Percentiles rank a stretch among this genome's conserved stretches.
phyloP scores from a whole-genome alignment of 345 rosid genomes.

The Acer campestre region DNA sequence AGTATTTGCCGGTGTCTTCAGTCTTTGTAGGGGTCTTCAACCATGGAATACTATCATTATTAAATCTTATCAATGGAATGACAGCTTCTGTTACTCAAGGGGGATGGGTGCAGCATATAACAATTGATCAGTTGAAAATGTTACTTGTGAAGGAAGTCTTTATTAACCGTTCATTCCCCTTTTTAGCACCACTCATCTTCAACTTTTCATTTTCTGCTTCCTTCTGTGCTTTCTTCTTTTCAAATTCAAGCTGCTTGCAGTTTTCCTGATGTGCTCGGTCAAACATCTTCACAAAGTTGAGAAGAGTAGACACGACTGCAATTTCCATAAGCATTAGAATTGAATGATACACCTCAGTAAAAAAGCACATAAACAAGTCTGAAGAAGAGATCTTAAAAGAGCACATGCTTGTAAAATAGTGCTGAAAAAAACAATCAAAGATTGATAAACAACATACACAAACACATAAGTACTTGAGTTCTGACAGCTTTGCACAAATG shows the following conservation, averaged over 20 bases:
- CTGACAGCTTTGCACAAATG: neutral
- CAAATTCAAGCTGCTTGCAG: slow-evolving; percentile 67
- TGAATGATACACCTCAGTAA: slow-evolving; percentile 2
- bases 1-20: neutral
- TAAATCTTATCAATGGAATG: neutral
- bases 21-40: slow-evolving; percentile 4
- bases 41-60: slow-evolving; percentile 3
- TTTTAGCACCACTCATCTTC: slow-evolving; percentile 28
- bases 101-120: neutral
- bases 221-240: slow-evolving; percentile 59
- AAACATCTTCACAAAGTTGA: slow-evolving; percentile 74
- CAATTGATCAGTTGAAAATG: slow-evolving; percentile 10
- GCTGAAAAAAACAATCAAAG: neutral
- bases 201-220: slow-evolving; percentile 51
- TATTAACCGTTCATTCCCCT: slow-evolving; percentile 22
- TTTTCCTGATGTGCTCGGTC: slow-evolving; percentile 75
- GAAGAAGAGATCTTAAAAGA: neutral
- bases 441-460: neutral
- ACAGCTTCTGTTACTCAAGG: slow-evolving; percentile 14
- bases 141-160: slow-evolving; percentile 14
- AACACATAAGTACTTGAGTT: neutral
- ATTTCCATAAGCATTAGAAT: slow-evolving; percentile 11
- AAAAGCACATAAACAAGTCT: neutral
- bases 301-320: slow-evolving; percentile 79
- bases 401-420: neutral